Percentiles rank a stretch among this genome's conserved stretches.
Conservation (phyloP, 805 yeast species). For the Candida mattraensis region DNA sequence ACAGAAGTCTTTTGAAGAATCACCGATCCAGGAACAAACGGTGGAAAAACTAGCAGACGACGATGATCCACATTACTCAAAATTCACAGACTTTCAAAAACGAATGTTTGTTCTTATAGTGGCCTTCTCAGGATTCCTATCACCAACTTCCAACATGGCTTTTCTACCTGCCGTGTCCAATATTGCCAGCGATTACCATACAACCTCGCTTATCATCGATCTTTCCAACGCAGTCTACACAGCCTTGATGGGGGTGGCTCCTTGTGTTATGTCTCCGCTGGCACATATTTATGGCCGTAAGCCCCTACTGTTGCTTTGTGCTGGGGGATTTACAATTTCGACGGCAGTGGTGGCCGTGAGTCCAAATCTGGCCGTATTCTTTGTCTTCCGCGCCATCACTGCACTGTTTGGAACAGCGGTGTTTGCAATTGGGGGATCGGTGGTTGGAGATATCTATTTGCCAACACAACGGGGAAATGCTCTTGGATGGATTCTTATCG, state of each 20-base stretch:
- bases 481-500: slow-evolving; percentile 46
- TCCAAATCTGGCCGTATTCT: slow-evolving; percentile 52
- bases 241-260: slow-evolving; percentile 51
- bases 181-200: slow-evolving; percentile 44
- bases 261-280: slow-evolving; percentile 48
- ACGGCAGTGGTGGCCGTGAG: slow-evolving; percentile 39
- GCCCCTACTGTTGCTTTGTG: slow-evolving; percentile 42
- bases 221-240: slow-evolving; percentile 50
- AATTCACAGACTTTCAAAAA: slow-evolving; percentile 28
- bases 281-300: slow-evolving; percentile 53
- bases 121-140: slow-evolving; percentile 40
- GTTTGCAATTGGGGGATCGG: slow-evolving; percentile 50
- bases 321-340: slow-evolving; percentile 28
- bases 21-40: too few species aligned
- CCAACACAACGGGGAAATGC: slow-evolving; percentile 53
- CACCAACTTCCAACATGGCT: slow-evolving; percentile 44
- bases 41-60: too few species aligned
- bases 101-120: slow-evolving; percentile 33
- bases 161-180: slow-evolving; percentile 52
- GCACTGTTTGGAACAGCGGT: slow-evolving; percentile 56
- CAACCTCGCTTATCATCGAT: slow-evolving; percentile 47
- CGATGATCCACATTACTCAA: slow-evolving; percentile 26
- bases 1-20: too few species aligned
- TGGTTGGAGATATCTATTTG: slow-evolving; percentile 48
- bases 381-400: slow-evolving; percentile 45